Evolutionary conservation across 2,329 filamentous ascomycete species (phyloP).

Genomic region (Dactylonectria macrodidyma): DNA sequence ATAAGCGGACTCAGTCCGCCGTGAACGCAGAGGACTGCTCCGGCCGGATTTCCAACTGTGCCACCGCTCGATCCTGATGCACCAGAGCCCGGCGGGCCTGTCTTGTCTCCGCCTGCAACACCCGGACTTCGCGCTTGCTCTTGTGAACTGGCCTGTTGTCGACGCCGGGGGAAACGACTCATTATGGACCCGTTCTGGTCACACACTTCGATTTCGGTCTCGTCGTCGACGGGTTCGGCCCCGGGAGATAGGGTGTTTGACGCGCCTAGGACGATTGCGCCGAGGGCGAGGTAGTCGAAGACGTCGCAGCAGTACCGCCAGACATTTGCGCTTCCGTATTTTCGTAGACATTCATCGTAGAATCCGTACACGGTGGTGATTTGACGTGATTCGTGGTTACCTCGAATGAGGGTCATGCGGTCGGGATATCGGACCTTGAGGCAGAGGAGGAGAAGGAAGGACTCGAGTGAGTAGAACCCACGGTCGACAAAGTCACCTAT

Average conservation of each 20-base stretch:
- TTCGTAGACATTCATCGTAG: conserved; percentile 96
- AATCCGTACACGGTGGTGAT: conserved; percentile 99
- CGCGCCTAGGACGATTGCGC: conserved; percentile 92
- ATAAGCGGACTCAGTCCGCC: conserved; percentile 93
- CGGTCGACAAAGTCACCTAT: conserved; percentile 96
- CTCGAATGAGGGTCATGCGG: conserved; percentile 94
- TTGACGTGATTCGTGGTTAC: conserved; percentile 96
- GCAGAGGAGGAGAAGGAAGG: conserved; percentile 93
- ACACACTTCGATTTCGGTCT: conserved; percentile 93
- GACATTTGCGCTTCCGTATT: conserved; percentile 96
- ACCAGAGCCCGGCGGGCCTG: conserved; percentile 84
- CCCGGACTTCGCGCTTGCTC: conserved; percentile 48
- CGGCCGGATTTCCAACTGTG: conserved; percentile 77
- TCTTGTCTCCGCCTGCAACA: conserved; percentile 51
- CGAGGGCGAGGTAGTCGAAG: conserved; percentile 95
- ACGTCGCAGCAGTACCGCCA: conserved; percentile 98
- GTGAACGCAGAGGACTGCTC: conserved; percentile 95
- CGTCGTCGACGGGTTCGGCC: conserved; percentile 72
- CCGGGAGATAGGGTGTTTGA: conserved; percentile 71
- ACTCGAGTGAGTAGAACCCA: conserved; percentile 97
- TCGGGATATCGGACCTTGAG: conserved; percentile 98
- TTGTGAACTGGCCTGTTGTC: conserved; percentile 44
- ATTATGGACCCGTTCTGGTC: conserved; percentile 87
- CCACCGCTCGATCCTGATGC: conserved; percentile 79
- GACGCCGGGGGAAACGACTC: conserved; percentile 75